These are phyloP conservation scores for Talaromyces proteolyticus DNA, from an alignment of 495 filamentous ascomycete genomes.

Conservation along the genomic window DNA sequence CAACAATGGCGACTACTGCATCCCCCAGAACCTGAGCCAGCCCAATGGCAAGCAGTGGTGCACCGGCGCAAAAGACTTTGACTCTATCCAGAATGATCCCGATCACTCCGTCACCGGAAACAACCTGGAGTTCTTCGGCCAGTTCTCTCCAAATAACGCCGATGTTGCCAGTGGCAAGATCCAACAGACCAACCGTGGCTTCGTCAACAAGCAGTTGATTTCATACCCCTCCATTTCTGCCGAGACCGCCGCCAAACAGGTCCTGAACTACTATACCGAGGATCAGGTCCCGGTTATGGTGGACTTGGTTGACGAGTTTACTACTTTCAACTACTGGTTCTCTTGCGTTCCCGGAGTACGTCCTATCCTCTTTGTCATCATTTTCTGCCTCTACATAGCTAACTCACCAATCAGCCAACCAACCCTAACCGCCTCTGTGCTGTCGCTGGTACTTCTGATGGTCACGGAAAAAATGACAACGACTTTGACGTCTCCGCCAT, in stretches of 20 bases:
- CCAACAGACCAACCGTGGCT: slow-evolving; percentile 31
- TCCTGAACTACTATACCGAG: slow-evolving; percentile 46
- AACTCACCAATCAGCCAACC: slow-evolving; percentile 27
- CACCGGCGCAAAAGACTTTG: slow-evolving; percentile 32
- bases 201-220: slow-evolving; percentile 41
- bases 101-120: slow-evolving; percentile 44
- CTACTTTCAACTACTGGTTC: slow-evolving; percentile 48
- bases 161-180: slow-evolving; percentile 27
- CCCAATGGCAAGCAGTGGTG: slow-evolving; percentile 29
- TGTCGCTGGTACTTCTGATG: slow-evolving; percentile 39
- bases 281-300: slow-evolving; percentile 42
- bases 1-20: slow-evolving; percentile 39
- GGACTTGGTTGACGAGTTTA: slow-evolving; percentile 42
- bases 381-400: neutral
- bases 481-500: slow-evolving; percentile 33
- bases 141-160: slow-evolving; percentile 32
- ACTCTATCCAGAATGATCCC: slow-evolving; percentile 42
- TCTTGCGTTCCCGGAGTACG: slow-evolving; percentile 41
- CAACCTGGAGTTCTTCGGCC: slow-evolving; percentile 46
- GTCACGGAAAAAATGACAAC: slow-evolving; percentile 41
- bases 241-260: slow-evolving; percentile 33
- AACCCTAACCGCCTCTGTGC: slow-evolving; percentile 43
- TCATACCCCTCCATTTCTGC: slow-evolving; percentile 26
- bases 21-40: slow-evolving; percentile 35
- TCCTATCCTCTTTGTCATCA: neutral